phyloP scores from a whole-genome alignment of 2,329 filamentous ascomycete genomes.

The Scedosporium aurantiacum region DNA sequence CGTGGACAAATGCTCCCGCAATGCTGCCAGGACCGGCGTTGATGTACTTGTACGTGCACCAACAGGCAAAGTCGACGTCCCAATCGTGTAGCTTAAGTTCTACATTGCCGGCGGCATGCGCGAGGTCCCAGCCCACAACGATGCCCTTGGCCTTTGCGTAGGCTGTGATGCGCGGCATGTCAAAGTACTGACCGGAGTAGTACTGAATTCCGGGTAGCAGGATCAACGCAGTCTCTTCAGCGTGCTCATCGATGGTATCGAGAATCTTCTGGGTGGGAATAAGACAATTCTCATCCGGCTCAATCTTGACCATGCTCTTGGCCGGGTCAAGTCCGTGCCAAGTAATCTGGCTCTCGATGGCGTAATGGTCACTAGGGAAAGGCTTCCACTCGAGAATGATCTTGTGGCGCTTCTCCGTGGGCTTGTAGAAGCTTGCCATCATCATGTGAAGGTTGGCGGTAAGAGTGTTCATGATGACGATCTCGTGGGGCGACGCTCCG shows the following conservation, averaged over 20 bases:
- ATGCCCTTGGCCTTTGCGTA: conserved; percentile 63
- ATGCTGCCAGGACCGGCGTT: conserved; percentile 78
- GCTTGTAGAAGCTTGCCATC: conserved; percentile 69
- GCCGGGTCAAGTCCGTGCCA: conserved; percentile 54
- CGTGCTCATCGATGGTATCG: conserved; percentile 62
- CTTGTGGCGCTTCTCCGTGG: conserved; percentile 51
- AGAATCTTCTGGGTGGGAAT: conserved; percentile 64
- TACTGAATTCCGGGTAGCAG: conserved; percentile 84
- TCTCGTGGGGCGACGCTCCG: conserved; percentile 56
- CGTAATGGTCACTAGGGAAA: conserved; percentile 79
- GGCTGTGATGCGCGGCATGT: conserved; percentile 68
- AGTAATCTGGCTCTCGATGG: conserved; percentile 63
- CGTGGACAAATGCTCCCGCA: conserved; percentile 70
- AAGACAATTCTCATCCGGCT: conserved; percentile 45
- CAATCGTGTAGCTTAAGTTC: conserved; percentile 71
- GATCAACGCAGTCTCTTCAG: conserved; percentile 59
- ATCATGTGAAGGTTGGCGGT: conserved; percentile 68
- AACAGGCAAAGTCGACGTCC: conserved; percentile 83
- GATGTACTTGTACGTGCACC: conserved; percentile 94
- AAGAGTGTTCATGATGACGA: conserved; percentile 74
- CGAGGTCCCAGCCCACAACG: conserved; percentile 76
- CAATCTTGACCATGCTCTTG: conserved; percentile 58
- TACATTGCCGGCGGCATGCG: conserved; percentile 78
- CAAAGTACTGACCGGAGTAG: conserved; percentile 81
- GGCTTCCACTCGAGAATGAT: conserved; percentile 75